A percentile compares a stretch with the other conserved stretches of the same genome.
phyloP scores from a whole-genome alignment of 495 filamentous ascomycete species.

The Neohortaea acidophila region DNA sequence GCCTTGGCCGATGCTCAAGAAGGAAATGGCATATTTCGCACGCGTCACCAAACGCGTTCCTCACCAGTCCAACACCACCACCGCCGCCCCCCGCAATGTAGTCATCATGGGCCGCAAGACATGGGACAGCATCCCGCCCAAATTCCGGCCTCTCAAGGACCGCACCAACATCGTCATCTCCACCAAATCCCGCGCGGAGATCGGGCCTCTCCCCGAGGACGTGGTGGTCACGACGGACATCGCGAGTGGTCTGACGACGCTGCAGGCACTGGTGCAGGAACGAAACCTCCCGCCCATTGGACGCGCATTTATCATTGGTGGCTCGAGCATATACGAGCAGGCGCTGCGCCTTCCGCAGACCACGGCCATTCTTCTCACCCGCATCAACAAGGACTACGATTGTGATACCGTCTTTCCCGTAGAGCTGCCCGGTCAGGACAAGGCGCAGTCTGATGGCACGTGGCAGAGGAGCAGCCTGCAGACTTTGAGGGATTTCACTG shows the following conservation, averaged over 20 bases:
- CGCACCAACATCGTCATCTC: constrained; percentile 67
- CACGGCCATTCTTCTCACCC: constrained; percentile 45
- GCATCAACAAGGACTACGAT: constrained; percentile 49
- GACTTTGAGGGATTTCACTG: constrained; percentile 41
- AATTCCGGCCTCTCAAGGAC: constrained; percentile 63
- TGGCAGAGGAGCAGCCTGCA: constrained; percentile 37
- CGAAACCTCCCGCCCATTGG: constrained; percentile 23
- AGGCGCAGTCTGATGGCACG: constrained; percentile 19
- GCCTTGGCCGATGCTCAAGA: constrained; percentile 75
- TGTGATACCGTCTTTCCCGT: constrained; percentile 82
- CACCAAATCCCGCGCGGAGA: constrained; percentile 26
- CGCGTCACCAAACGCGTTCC: constrained; percentile 61
- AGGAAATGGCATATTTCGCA: constrained; percentile 89
- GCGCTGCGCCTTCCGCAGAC: constrained; percentile 36
- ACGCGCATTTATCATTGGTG: constrained; percentile 75
- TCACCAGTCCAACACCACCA: constrained; percentile 21
- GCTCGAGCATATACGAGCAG: constrained; percentile 63
- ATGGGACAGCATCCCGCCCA: constrained; percentile 67
- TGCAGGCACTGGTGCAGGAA: constrained; percentile 23
- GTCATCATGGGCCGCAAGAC: constrained; percentile 97
- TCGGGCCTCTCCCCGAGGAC: constrained; percentile 20
- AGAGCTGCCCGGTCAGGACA: constrained; percentile 30
- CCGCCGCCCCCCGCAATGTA: constrained; percentile 40
- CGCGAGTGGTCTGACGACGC: constrained; percentile 35
- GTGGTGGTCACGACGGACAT: constrained; percentile 30